A percentile compares a stretch with the other conserved stretches of the same genome.
These are phyloP conservation scores for Pleurotus eryngii DNA, from an alignment of 768 basidiomycete genomes.

Conservation along the genomic window DNA sequence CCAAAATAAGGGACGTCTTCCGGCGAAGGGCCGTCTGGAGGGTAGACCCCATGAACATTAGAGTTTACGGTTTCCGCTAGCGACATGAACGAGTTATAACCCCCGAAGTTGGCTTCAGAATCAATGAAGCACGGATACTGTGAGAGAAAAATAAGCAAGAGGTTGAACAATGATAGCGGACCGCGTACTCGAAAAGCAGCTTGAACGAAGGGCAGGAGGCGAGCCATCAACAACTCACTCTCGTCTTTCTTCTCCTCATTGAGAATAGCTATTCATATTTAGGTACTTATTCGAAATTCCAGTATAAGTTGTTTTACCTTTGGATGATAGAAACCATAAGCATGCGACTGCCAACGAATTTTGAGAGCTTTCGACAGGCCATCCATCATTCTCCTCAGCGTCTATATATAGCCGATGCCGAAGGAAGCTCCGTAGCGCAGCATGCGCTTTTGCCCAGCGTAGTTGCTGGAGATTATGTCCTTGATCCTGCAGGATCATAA, in stretches of 20 bases:
- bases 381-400: slow-evolving; percentile 36
- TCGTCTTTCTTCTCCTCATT: slow-evolving; percentile 28
- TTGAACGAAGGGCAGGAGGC: slow-evolving; percentile 43
- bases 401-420: slow-evolving; percentile 35
- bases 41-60: slow-evolving; percentile 23
- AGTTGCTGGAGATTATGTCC: slow-evolving; percentile 48
- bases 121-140: slow-evolving; percentile 40
- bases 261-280: slow-evolving; percentile 24
- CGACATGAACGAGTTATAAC: slow-evolving; percentile 7
- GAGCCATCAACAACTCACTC: slow-evolving; percentile 29
- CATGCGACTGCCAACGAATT: slow-evolving; percentile 45
- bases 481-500: slow-evolving; percentile 54
- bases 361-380: slow-evolving; percentile 45
- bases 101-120: slow-evolving; percentile 31
- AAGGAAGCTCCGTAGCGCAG: slow-evolving; percentile 38
- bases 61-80: slow-evolving; percentile 10
- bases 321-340: slow-evolving; percentile 44
- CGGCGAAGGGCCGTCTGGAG: slow-evolving; percentile 24
- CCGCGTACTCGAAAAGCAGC: slow-evolving; percentile 46
- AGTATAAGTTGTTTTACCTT: slow-evolving; percentile 18
- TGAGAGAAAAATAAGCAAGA: slow-evolving; percentile 18
- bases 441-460: slow-evolving; percentile 37
- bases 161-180: slow-evolving; percentile 2
- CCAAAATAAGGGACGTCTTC: slow-evolving; percentile 43
- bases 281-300: not conserved